Base-by-base conservation (phyloP, 2,329 filamentous ascomycete species). In the Apiospora malaysiana region DNA sequence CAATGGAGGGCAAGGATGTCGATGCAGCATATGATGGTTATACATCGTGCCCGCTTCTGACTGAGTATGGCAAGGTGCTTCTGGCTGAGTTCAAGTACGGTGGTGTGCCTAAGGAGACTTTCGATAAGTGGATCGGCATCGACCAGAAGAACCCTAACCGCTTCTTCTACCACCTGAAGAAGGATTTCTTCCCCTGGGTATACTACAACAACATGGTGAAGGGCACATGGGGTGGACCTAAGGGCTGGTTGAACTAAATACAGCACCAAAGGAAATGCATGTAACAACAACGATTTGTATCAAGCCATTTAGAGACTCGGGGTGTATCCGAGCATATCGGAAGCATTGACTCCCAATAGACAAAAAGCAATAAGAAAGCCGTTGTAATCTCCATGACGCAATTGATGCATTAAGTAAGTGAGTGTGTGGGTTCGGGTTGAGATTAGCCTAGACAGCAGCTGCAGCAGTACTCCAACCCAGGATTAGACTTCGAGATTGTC, bases 51-150 rank as follows among this genome's bases (percentile, higher is more conserved):
- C 83, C 83, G n/a, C 78, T 85, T 49, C 74, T 84, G 42, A 85
- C 83, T 0, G 81, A 82, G 69, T 82, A 85, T 73, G 79, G 79
- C 66, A 82, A 85, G 78, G 80, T 85, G 47, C 81, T 85, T 80
- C 81, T 85, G 68, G 83, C 82, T 73, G 83, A 85, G 79, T 85
- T 85, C 79, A 84, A 83, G 78, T 85, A 85, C 70, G 83, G 82
- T 43, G 83, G 83, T 42, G 80, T 82, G 63, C 83, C 83, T 14
- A 81, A 83, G 74, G 83, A 85, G 80, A 85, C 83, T 0, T 85
- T 85, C 70, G 78, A 75, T 42, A 66, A 69, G 25, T 63, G 70
- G 40, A 74, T 79, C 49, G 71, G 80, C 23, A 79, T 80, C 23
- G 81, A 82, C 71, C 83, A 85, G 76, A 81, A 80, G 49, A 76